Evolutionary conservation across 179 eudicot species (phyloP), one percentile per base, ranked within the genome.

Genomic region (Spinacia oleracea): DNA sequence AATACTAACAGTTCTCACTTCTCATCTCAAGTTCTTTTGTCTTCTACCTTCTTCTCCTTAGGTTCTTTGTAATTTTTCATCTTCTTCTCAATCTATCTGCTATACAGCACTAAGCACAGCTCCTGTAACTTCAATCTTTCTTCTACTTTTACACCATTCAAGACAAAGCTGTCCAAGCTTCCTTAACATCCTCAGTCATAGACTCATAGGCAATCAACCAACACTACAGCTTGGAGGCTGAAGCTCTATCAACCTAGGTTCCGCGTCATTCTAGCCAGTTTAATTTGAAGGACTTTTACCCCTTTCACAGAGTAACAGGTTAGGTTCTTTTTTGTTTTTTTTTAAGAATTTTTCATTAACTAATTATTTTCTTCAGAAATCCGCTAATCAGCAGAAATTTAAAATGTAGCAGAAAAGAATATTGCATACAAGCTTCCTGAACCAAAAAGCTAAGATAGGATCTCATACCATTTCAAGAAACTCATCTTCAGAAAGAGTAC

Each of bases 381-480:
- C 42, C 34, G n/a, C n/a, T 11, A 58, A 74, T 4, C 45, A 43
- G 59, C 12, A 31, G 23, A 20, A 58, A 38, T 59, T 5, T 10
- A 32, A 9, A 11, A 34, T 21, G 15, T 34, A 55, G 66, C 35
- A 16, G 58, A 66, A 79, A 73, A 40, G 14, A 21, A 38, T 20
- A 67, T 31, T 4, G 14, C 27, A 67, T 31, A 56, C 65, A 25
- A 35, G 66, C 64, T 25, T 55, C 48, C 32, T 20, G 29, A 48
- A 72, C 31, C 23, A 75, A 23, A 46, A 78, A 46, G 79, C 79
- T 69, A 67, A 78, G 66, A 64, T 42, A 82, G 74, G 50, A 80
- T 29, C 70, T 67, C 70, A 85, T 92, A 93, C 97, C 97, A 93
- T 93, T 81, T 90, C 96, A 76, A 93, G 89, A 78, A 93, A 87